Base-by-base conservation (phyloP, 228 moss, liverwort and hornwort genomes). In the Sphagnum fallax region DNA sequence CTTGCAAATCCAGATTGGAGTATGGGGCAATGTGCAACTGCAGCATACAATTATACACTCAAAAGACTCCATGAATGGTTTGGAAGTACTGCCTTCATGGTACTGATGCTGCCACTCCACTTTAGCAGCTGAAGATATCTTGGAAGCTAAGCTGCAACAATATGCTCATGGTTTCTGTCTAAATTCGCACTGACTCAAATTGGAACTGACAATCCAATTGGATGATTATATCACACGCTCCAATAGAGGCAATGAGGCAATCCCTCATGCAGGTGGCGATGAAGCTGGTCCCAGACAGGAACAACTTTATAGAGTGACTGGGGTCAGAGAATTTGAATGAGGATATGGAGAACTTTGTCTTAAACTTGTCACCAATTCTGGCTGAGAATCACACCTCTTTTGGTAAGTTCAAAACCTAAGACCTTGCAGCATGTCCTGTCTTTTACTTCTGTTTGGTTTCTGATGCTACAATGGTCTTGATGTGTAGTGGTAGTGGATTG, bases 11-110 rank as follows among this genome's bases (percentile, higher is more conserved):
- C 73, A 55, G 93, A 93, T 59, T 98, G 92, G 91, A 89, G 89
- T 50, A 98, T 93, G 98, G 69, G 85, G n/a, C 93, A 98, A 80
- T 94, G 91, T 62, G 83, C 93, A n/a, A 83, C 88, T 57, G 93
- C 84, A 64, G 91, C 98, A 16, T 98, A 98, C 52, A 71, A 52
- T 58, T 75, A 69, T 9, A 98, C 93, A 60, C 81, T 98, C 10
- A 98, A 98, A 91, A 82, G 74, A 74, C 93, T 80, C 75, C 94
- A 98, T 70, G 98, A 93, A 16, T 98, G 98, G 98, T 84, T 98
- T 69, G 98, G 93, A 66, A 92, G 93, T 82, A 83, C 98, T 66
- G 98, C 91, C 11, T 98, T 93, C 70, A 81, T 77, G 75, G 95
- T 93, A 78, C 68, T 60, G 16, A n/a, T 32, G 55, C 9, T 55